Conservation (phyloP, 495 filamentous ascomycete genomes). For the Parmelia sp. region DNA sequence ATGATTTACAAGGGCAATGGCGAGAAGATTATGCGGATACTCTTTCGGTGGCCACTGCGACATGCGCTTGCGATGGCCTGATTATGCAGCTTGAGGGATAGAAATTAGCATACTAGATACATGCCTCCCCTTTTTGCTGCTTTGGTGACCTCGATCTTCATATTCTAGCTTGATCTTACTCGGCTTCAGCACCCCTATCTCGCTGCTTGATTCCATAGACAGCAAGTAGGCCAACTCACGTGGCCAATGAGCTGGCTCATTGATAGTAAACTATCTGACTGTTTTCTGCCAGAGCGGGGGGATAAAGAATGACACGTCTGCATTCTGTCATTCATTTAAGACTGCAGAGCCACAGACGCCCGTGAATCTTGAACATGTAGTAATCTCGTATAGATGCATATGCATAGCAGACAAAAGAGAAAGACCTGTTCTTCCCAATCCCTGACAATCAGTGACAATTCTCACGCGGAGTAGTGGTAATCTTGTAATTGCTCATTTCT, state of each 20-base stretch:
- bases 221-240: not conserved
- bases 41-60: slow-evolving; percentile 12
- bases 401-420: not conserved
- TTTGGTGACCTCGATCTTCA: not conserved
- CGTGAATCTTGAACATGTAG: no score
- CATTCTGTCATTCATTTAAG: not conserved
- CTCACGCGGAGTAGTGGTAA: not conserved
- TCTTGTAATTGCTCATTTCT: not conserved
- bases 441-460: no score
- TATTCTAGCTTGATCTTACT: not conserved
- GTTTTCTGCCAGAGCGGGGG: not conserved
- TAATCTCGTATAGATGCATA: no score
- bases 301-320: not conserved
- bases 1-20: slow-evolving; percentile 11
- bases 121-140: not conserved
- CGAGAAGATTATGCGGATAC: slow-evolving; percentile 8
- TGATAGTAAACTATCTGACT: no score
- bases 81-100: slow-evolving; percentile 15
- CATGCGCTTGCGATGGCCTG: slow-evolving; percentile 9
- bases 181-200: not conserved
- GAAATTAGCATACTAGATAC: slow-evolving; percentile 15
- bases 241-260: not conserved
- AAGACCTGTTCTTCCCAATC: no score
- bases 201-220: not conserved
- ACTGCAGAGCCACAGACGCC: no score